These are phyloP conservation scores for Aspergillus terreus DNA, from an alignment of 2,329 filamentous ascomycete genomes.

Conservation along the genomic window DNA sequence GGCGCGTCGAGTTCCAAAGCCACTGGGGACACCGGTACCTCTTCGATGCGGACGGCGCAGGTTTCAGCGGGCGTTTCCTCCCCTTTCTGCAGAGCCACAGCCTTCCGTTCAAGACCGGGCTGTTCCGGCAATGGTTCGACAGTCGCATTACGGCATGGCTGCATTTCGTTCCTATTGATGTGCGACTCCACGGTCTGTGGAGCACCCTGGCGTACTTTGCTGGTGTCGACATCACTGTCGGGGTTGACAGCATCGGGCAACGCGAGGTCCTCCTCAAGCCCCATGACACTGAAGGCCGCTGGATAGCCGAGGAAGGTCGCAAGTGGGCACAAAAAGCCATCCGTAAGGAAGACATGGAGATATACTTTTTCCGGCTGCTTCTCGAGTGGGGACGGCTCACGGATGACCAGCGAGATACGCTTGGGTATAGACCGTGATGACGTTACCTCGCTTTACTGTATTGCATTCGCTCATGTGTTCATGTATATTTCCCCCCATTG, in stretches of 20 bases:
- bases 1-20: constrained; percentile 49
- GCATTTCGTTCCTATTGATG: constrained; percentile 75
- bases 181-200: constrained; percentile 69
- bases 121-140: constrained; percentile 79
- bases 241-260: constrained; percentile 31
- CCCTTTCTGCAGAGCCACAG: constrained; percentile 63
- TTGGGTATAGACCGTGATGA: constrained; percentile 36
- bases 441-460: neutral
- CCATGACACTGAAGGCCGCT: constrained; percentile 54
- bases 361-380: constrained; percentile 74
- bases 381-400: constrained; percentile 72
- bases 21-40: constrained; percentile 67
- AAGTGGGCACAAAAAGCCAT: constrained; percentile 63
- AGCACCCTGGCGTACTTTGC: constrained; percentile 71
- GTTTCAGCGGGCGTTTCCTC: constrained; percentile 64
- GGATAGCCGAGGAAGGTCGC: constrained; percentile 63
- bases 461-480: neutral
- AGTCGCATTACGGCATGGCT: constrained; percentile 70
- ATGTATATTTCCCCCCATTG: neutral
- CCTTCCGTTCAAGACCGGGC: constrained; percentile 64
- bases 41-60: constrained; percentile 66
- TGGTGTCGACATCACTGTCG: constrained; percentile 41
- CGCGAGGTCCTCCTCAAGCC: constrained; percentile 47
- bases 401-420: constrained; percentile 55
- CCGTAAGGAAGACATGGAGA: constrained; percentile 70